Base-by-base conservation (phyloP, 192 early-diverging fungal species). In the Gryganskiella cystojenkinii region DNA sequence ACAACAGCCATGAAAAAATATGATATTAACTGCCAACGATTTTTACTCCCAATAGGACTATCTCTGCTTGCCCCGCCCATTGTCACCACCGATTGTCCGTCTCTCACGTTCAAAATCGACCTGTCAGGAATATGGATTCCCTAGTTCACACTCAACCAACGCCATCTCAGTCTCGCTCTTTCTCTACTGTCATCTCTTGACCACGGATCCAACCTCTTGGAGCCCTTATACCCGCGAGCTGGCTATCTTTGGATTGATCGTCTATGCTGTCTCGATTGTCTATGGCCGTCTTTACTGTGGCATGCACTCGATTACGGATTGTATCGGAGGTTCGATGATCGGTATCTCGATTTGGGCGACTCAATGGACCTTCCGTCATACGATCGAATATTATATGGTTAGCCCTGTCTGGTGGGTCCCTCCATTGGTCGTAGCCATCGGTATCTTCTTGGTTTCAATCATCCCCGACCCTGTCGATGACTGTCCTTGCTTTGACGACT, bases 51-150 rank as follows among this genome's bases (percentile, higher is more conserved):
- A n/a, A 34, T 76, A 98, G 88, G 96, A 98, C 80, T 93, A 90
- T 56, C 64, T 96, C 40, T 91, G 94, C 70, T 83, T 94, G 17
- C 95, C 96, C 40, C 81, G 96, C 55, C 96, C 96, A n/a, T 58
- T 87, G 6, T 89, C 89, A 49, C 93, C 94, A 22, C 92, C 93
- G 11, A 87, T 96, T 45, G 81, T 82, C 9, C 90, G 94, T 20
- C 83, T 92, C 60, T 91, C 92, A 7, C 83, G 85, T 62, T 92
- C 87, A 40, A 80, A 82, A 25, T 86, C 87, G 10, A 87, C 88
- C 61, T 87, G 90, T 14, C 79, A 90, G 17, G 96, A 98, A 79
- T 98, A 95, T 67, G 96, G 96, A 17, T 95, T 96, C 69, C 96
- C 96, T 22, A 95, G 93, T 4, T 93, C 93, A 1, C 96, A 98